Evolutionary conservation across 805 yeast genomes (phyloP).

Genomic region (Candida insectorum): DNA sequence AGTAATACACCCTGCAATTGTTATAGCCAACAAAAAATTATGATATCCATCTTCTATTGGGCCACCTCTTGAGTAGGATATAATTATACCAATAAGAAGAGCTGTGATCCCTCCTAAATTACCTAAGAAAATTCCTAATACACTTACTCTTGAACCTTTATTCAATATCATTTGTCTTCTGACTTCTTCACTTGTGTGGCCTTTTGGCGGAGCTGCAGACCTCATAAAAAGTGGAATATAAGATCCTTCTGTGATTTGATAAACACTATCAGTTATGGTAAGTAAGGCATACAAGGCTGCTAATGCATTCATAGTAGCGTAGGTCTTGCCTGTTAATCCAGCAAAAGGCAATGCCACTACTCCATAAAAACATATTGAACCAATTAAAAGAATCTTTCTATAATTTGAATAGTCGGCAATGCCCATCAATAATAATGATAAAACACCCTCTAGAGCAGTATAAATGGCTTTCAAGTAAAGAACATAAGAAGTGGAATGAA

Average conservation of each 20-base stretch:
- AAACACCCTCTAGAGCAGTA: slow-evolving; percentile 36
- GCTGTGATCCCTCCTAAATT: slow-evolving; percentile 39
- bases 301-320: slow-evolving; percentile 18
- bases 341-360: slow-evolving; percentile 33
- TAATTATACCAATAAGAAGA: slow-evolving; percentile 34
- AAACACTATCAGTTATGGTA: slow-evolving; percentile 23
- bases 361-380: slow-evolving; percentile 30
- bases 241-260: slow-evolving; percentile 38
- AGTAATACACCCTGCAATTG: slow-evolving; percentile 37
- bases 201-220: slow-evolving; percentile 15
- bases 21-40: slow-evolving; percentile 35
- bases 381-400: slow-evolving; percentile 29
- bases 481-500: slow-evolving; percentile 34
- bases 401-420: slow-evolving; percentile 39
- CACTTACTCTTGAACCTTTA: slow-evolving; percentile 34
- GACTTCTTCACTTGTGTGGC: slow-evolving; percentile 18
- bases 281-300: slow-evolving; percentile 30
- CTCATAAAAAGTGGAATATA: slow-evolving; percentile 41
- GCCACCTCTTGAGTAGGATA: slow-evolving; percentile 23
- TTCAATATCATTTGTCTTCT: slow-evolving; percentile 21
- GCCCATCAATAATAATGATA: slow-evolving; percentile 34
- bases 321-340: slow-evolving; percentile 19
- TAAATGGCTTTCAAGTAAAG: slow-evolving; percentile 34
- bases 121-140: slow-evolving; percentile 31
- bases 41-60: slow-evolving; percentile 25